Percentiles rank a stretch among this genome's conserved stretches.
phyloP scores from a whole-genome alignment of 257 asterid species.

The Salvia rosmarinus region DNA sequence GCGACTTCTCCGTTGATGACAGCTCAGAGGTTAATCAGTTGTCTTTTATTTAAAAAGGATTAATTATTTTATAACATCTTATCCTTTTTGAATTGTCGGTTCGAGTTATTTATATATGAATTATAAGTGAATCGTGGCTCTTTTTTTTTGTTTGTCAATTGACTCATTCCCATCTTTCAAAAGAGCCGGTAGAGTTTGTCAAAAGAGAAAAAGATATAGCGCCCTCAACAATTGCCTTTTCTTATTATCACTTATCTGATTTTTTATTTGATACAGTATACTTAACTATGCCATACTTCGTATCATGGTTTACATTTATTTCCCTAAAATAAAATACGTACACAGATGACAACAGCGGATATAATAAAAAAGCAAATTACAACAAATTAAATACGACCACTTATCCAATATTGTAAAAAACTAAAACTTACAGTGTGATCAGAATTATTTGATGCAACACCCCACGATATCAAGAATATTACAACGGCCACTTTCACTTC shows the following conservation, averaged over 20 bases:
- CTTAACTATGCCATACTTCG: too few species aligned
- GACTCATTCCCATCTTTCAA: neutral
- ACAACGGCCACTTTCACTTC: neutral
- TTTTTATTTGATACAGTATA: neutral
- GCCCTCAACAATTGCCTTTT: neutral
- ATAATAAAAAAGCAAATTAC: neutral
- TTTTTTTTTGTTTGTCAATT: neutral
- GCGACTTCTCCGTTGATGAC: constrained; percentile 11
- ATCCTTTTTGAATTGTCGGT: neutral
- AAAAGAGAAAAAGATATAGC: neutral
- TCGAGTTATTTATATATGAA: too few species aligned
- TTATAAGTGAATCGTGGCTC: too few species aligned
- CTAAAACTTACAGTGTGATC: neutral
- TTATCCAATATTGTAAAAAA: neutral
- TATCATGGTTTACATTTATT: too few species aligned
- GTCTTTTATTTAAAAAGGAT: neutral
- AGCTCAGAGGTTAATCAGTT: neutral
- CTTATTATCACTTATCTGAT: neutral
- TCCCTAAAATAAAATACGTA: too few species aligned
- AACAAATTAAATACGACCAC: neutral
- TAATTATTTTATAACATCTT: neutral
- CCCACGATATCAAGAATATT: neutral
- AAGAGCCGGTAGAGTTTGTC: neutral
- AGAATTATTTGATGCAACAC: neutral
- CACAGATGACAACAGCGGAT: neutral